Percentiles rank a stretch among this genome's conserved stretches.
Evolutionary conservation across 768 basidiomycete genomes (phyloP).

Genomic region (Psilocybe sp.): DNA sequence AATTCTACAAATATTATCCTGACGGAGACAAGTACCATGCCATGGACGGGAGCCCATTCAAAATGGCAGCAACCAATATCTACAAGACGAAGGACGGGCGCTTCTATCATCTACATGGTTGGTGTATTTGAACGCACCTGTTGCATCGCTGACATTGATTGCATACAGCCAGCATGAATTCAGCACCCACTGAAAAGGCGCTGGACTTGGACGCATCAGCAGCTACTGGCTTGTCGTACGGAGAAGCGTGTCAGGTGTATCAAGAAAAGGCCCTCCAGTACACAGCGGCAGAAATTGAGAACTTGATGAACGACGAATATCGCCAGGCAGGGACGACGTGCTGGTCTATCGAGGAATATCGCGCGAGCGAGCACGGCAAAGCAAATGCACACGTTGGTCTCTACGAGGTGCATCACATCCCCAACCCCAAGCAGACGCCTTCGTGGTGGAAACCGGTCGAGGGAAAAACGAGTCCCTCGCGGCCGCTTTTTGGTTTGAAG

Average conservation of each 20-base stretch:
- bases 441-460: slow-evolving; percentile 17
- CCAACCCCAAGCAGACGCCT: slow-evolving; percentile 14
- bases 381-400: slow-evolving; percentile 23
- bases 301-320: slow-evolving; percentile 18
- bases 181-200: slow-evolving; percentile 5
- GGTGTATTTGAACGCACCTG: neutral
- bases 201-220: slow-evolving; percentile 2
- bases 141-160: no score
- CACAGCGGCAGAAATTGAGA: slow-evolving; percentile 13
- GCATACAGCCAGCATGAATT: slow-evolving; percentile 14
- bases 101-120: slow-evolving; percentile 23
- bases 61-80: slow-evolving; percentile 18
- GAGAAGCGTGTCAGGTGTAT: slow-evolving; percentile 8
- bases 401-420: slow-evolving; percentile 20
- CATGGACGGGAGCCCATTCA: slow-evolving; percentile 2
- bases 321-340: slow-evolving; percentile 24
- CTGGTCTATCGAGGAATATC: slow-evolving; percentile 18
- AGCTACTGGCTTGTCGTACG: neutral
- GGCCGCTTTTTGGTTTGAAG: slow-evolving; percentile 23
- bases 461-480: slow-evolving; percentile 4
- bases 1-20: slow-evolving; percentile 14
- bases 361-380: slow-evolving; percentile 17
- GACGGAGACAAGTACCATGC: slow-evolving; percentile 10
- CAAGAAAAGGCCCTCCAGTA: slow-evolving; percentile 9
- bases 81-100: slow-evolving; percentile 22